Evolutionary conservation across 1,139 yeast genomes (phyloP).

Genomic region (Yamadazyma siamensis): DNA sequence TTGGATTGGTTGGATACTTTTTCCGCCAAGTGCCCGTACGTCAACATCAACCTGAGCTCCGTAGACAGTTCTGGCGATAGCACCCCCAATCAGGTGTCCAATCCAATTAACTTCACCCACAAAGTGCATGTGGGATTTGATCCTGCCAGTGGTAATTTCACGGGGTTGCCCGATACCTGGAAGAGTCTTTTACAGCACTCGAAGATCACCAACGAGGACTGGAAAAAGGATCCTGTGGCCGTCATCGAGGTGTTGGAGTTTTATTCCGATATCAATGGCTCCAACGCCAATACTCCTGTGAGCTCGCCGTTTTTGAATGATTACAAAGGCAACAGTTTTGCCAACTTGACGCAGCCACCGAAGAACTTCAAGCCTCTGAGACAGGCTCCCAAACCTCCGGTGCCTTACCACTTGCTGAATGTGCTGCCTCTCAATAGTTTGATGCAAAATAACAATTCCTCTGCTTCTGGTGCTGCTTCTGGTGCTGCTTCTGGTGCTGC

Average conservation of each 20-base stretch:
- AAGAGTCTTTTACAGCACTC: conserved; percentile 70
- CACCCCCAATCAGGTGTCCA: conserved; percentile 51
- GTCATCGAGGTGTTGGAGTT: conserved; percentile 92
- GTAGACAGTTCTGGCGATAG: conserved; percentile 1
- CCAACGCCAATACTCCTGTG: conserved; percentile 29
- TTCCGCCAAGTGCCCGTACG: conserved; percentile 77
- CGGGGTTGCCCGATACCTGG: conserved; percentile 81
- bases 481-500: no score
- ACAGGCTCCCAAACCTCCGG: conserved; percentile 45
- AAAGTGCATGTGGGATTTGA: conserved; percentile 62
- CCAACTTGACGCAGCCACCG: conserved; percentile 15
- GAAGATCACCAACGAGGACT: conserved; percentile 76
- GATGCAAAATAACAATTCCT: no score
- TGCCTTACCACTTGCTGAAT: conserved; percentile 31
- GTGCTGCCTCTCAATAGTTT: neutral
- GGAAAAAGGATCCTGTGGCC: conserved; percentile 81
- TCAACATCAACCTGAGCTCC: conserved; percentile 21
- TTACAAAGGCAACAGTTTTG: conserved; percentile 7
- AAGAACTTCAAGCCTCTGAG: conserved; percentile 31
- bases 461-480: conserved; percentile 1
- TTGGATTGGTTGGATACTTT: conserved; percentile 92
- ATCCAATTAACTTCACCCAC: conserved; percentile 76
- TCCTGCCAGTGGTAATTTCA: conserved; percentile 69
- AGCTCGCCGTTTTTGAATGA: conserved; percentile 18
- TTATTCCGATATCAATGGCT: conserved; percentile 50